Conservation (phyloP, 768 basidiomycete genomes). For the Amanita muscaria region DNA sequence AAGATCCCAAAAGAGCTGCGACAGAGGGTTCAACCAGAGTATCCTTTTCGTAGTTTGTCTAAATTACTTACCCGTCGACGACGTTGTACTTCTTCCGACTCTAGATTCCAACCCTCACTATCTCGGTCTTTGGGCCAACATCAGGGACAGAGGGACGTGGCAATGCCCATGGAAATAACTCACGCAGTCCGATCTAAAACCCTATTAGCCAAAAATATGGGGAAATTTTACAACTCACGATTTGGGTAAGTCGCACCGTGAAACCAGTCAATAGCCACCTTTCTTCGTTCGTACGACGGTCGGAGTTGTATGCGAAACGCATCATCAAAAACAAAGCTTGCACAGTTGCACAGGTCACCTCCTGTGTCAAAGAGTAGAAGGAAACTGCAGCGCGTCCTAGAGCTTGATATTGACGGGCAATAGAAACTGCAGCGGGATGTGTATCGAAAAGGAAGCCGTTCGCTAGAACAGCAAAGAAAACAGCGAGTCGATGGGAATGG, state of each 20-base stretch:
- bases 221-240: slow-evolving; percentile 25
- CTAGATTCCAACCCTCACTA: slow-evolving; percentile 38
- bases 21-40: slow-evolving; percentile 1
- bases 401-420: slow-evolving; percentile 36
- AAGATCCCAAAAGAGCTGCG: slow-evolving; percentile 44
- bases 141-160: neutral
- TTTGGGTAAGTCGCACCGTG: slow-evolving; percentile 32
- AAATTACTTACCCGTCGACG: slow-evolving; percentile 26
- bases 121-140: slow-evolving; percentile 34
- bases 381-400: slow-evolving; percentile 40
- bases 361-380: slow-evolving; percentile 33
- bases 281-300: slow-evolving; percentile 34
- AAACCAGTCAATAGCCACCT: slow-evolving; percentile 43
- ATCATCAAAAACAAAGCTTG: slow-evolving; percentile 39
- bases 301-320: slow-evolving; percentile 33
- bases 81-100: slow-evolving; percentile 35
- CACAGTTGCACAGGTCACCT: slow-evolving; percentile 37
- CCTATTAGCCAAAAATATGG: slow-evolving; percentile 3
- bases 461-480: slow-evolving; percentile 44
- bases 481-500: slow-evolving; percentile 39
- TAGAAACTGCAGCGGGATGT: slow-evolving; percentile 20
- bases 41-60: neutral
- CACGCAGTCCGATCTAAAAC: slow-evolving; percentile 42
- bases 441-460: slow-evolving; percentile 38
- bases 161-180: slow-evolving; percentile 13